Base-by-base conservation (phyloP, 1,284 basidiomycete genomes). In the Microbotryum silenes-acaulis region DNA sequence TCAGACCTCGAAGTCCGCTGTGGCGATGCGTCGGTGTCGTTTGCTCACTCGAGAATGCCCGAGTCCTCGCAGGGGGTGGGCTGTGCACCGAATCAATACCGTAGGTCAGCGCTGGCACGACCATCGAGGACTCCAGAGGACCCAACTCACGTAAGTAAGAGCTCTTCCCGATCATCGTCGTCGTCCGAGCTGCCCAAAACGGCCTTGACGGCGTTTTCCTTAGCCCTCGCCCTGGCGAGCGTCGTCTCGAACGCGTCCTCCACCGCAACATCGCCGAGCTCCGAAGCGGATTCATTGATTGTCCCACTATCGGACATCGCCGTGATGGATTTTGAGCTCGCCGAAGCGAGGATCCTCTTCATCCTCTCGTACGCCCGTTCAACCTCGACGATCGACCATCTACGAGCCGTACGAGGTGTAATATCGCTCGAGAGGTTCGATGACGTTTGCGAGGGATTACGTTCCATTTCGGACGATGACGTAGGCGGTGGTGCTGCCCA, bases 341-440 rank as follows among this genome's bases (percentile, higher is more conserved):
- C 42, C 20, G 49, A 52, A 1, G 62, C 65, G 4, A 69, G 54
- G 48, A 69, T 47, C 10, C 51, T 27, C 46, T 57, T 62, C 67
- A 69, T 69, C 23, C 67, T 49, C 29, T 63, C 57, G 52, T 66
- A 66, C 16, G 64, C 64, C 31, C 42, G 51, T 23, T 66, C 64
- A 20, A 66, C 55, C 44, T 66, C 64, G n/a, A 61, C 54, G 44
- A 66, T 63, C 7, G 53, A 56, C 67, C 67, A 69, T 21, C 57
- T 46, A 14, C 65, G 42, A 1, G 65, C 60, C 9, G 66, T 63
- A 4, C 63, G 56, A 0, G 66, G 66, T 9, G 66, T 67, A 14
- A 67, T n/a, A 12, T 50, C n/a, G 6, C 45, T 14, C n/a, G 21
- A 42, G 16, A 42, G 37, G 37, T 42, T 42, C 16, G 37, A 42